Conservation (phyloP, 2,329 filamentous ascomycete genomes). For the Nothopassalora personata region DNA sequence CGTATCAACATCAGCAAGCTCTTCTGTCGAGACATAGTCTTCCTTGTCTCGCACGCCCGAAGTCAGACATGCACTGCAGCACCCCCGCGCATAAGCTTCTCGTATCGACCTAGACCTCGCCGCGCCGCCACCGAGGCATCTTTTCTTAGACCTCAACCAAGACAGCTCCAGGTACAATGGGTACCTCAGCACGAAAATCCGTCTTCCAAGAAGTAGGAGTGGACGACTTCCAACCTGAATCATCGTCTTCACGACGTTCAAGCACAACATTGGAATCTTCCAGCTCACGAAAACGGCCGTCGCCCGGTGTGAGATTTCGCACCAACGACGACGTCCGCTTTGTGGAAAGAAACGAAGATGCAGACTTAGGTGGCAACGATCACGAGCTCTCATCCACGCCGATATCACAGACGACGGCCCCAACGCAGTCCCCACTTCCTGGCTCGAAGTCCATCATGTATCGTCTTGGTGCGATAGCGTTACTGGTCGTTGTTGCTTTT, state of each 20-base stretch:
- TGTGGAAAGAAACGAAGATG: constrained; percentile 21
- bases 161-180: constrained; percentile 1
- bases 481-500: constrained; percentile 25
- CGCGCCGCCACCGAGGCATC: not conserved
- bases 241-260: not conserved
- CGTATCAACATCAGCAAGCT: not conserved
- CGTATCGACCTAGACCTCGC: not conserved
- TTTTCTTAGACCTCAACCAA: not conserved
- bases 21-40: not conserved
- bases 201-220: constrained; percentile 6
- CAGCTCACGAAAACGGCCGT: constrained; percentile 7
- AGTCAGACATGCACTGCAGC: not conserved
- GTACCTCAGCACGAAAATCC: constrained; percentile 3
- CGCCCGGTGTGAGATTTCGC: constrained; percentile 23
- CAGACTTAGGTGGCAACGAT: constrained; percentile 10
- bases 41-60: not conserved
- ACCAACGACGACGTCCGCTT: constrained; percentile 28
- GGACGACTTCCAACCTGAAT: constrained; percentile 2
- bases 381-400: not conserved
- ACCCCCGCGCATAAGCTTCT: not conserved
- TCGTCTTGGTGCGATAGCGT: constrained; percentile 22
- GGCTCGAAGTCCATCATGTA: constrained; percentile 23
- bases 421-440: constrained; percentile 18
- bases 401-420: not conserved
- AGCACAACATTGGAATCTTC: constrained; percentile 1